These are phyloP conservation scores for Pseudocercospora pini-densiflorae DNA, from an alignment of 2,329 filamentous ascomycete genomes.

Conservation along the genomic window DNA sequence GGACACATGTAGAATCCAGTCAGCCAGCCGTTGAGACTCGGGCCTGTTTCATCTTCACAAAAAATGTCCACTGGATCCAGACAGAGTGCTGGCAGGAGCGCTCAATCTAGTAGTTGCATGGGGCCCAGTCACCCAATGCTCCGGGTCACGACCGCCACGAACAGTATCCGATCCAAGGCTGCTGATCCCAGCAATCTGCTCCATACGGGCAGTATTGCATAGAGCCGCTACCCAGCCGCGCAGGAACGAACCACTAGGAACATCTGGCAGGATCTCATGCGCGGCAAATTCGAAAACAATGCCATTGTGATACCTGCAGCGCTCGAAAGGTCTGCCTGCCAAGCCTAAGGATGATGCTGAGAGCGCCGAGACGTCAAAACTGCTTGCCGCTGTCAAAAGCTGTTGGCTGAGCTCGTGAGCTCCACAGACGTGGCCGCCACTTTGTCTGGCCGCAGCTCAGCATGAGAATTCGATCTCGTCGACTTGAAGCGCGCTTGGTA, in stretches of 20 bases:
- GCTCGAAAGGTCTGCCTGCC: background rate
- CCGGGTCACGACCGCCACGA: slow-evolving; percentile 1
- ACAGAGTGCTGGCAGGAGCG: background rate
- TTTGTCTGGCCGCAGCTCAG: background rate
- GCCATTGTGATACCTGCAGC: background rate
- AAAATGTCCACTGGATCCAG: background rate
- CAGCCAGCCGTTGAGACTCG: background rate
- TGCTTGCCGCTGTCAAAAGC: background rate
- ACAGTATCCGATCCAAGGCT: background rate
- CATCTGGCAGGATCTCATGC: background rate
- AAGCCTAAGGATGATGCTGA: background rate
- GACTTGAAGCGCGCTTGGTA: background rate
- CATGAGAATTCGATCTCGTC: background rate
- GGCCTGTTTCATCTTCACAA: background rate
- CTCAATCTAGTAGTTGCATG: slow-evolving; percentile 10
- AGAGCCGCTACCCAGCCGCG: background rate
- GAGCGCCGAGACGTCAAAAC: background rate
- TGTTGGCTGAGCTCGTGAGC: background rate
- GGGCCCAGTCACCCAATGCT: background rate
- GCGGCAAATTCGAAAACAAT: background rate
- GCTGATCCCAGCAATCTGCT: background rate
- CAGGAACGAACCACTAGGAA: background rate
- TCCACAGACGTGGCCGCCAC: no score
- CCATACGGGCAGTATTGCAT: background rate
- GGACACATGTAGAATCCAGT: background rate